Evolutionary conservation across 768 basidiomycete species (phyloP), one percentile per base, ranked within the genome.

Genomic region (Suillus discolor): DNA sequence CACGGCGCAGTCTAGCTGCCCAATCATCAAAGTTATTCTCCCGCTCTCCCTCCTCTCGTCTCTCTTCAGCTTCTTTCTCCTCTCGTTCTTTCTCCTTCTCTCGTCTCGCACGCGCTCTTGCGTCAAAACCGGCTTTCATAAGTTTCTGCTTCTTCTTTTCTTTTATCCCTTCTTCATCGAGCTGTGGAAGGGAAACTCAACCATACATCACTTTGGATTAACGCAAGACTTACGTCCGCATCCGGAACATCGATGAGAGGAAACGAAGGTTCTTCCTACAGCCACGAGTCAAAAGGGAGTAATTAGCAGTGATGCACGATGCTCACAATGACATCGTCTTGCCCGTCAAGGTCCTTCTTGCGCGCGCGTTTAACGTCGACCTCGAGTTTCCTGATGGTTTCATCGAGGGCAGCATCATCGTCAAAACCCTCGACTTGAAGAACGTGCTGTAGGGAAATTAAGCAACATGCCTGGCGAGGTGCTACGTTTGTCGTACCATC

Each of bases 131-230:
- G 0, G 96, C 94, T 76, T 97, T 99, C 80, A 96, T 80, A 39
- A 99, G 83, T 69, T 89, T 91, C 75, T 99, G 97, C 72, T 91
- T 93, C 72, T 89, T 89, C 81, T 99, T 99, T 77, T 99, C 97
- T 75, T 93, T 98, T 42, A 98, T 74, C 31, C 89, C 85, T 47
- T 97, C 96, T 72, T 99, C 96, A 70, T 94, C 93, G 9, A 95
- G 83, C 91, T 94, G 65, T 20, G 28, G 51, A 23, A 62, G 31
- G 45, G 44, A 49, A 38, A 28, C 6, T 61, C 34, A 59, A 23
- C 1, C 12, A n/a, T 1, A 18, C 18, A 41, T 41, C 25, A 2
- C 39, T 41, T 59, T 59, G 9, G 12, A 41, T 18, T 39, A 28
- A 34, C 36, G 39, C n/a, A n/a, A 49, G 49, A 71, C 82, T 67